These are phyloP conservation scores for Huntiella moniliformis DNA, from an alignment of 2,329 filamentous ascomycete genomes.

Conservation along the genomic window DNA sequence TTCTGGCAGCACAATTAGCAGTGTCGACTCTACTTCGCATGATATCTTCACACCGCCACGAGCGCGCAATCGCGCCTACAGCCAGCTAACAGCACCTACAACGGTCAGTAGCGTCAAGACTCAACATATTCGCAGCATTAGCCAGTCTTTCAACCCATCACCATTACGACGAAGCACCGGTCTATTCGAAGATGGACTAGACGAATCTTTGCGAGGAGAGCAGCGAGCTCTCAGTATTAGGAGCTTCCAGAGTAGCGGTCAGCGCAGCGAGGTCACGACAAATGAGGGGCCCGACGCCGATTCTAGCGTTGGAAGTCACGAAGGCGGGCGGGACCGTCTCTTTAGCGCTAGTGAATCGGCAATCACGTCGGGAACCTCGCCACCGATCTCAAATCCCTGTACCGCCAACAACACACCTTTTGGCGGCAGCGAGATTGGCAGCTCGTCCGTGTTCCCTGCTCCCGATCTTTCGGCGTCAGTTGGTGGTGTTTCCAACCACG, in stretches of 20 bases:
- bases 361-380: not conserved
- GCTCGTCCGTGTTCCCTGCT: not conserved
- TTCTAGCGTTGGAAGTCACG: not conserved
- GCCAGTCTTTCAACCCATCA: conserved; percentile 8
- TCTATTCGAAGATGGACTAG: not conserved
- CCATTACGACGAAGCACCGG: conserved; percentile 7
- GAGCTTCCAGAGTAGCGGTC: not conserved
- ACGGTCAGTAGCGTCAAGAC: conserved; percentile 2
- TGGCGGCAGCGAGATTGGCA: no score
- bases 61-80: conserved; percentile 6
- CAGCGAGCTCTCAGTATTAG: not conserved
- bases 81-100: conserved; percentile 5
- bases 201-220: not conserved
- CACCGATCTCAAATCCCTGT: not conserved
- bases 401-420: not conserved
- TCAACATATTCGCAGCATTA: conserved; percentile 5
- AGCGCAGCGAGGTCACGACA: not conserved
- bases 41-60: conserved; percentile 9
- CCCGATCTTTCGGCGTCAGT: not conserved
- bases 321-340: not conserved
- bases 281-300: not conserved
- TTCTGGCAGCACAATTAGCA: conserved; percentile 3
- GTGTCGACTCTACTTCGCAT: conserved; percentile 1
- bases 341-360: conserved; percentile 1
- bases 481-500: not conserved